Evolutionary conservation across 116 monocot genomes (phyloP), one percentile per base, ranked within the genome.

Genomic region (Dioscorea cayenensis): DNA sequence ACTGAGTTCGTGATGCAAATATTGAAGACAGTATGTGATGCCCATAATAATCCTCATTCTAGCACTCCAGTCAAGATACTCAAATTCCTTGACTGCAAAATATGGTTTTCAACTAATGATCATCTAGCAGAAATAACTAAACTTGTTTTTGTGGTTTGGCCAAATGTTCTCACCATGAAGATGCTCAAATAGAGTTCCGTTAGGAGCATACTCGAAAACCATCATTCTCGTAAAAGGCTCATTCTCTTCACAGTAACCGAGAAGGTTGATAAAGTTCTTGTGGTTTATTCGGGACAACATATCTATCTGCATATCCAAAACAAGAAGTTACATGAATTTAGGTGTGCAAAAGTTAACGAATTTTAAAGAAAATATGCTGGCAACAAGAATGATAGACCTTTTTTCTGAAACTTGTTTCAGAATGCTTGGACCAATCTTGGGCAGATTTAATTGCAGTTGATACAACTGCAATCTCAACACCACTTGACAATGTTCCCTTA

Each of bases 21-120:
- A 78, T 58, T 87, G 93, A 66, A 90, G 88, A 66, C 88, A 97
- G 66, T 97, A 93, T 10, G 85, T 78, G 16, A 83, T 78, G 22
- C 97, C 97, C 93, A 97, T 97, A 4, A 97, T 80, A 64, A 97
- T 82, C 76, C 97, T 97, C 86, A 93, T 89, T 81, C 97, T 84
- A 17, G 74, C 73, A 73, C 66, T 70, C 97, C 97, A 97, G 29
- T 93, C 88, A 51, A 97, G 81, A 78, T 82, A 88, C 27, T 89
- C 97, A 55, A 79, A 80, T 65, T 84, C 90, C 71, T 90, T 90
- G 27, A 83, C 97, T 97, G 88, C 75, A 76, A 68, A 55, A 55
- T 55, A 55, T 18, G 55, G n/a, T 1, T 19, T 19, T 55, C 2
- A 18, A 55, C 16, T 11, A 16, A 55, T 55, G 55, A 55, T 43